These are phyloP conservation scores for Aspergillus haitiensis DNA, from an alignment of 495 filamentous ascomycete genomes.

Conservation along the genomic window DNA sequence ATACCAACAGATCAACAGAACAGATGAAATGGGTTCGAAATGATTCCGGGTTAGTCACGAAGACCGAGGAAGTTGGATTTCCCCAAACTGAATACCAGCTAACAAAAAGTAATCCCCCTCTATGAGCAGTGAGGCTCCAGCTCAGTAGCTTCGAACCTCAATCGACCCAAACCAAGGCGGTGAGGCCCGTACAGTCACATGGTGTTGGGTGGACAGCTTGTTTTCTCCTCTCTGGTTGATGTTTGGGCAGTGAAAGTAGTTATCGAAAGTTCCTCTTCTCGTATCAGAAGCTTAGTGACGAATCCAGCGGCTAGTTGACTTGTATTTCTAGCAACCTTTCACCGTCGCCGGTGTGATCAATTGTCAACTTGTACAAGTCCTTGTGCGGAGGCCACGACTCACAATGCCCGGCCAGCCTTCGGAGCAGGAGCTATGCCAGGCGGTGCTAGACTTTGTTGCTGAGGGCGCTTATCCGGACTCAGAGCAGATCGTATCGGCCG, in stretches of 20 bases:
- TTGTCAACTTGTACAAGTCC: not conserved
- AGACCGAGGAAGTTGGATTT: not conserved
- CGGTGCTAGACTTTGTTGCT: conserved; percentile 71
- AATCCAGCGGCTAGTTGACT: not conserved
- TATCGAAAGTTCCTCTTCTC: not conserved
- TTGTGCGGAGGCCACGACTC: conserved; percentile 16
- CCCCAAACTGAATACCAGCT: not conserved
- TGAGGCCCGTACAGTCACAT: conserved; percentile 24
- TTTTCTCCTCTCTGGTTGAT: conserved; percentile 10
- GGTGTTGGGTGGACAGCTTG: conserved; percentile 15
- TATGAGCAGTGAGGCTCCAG: conserved; percentile 7
- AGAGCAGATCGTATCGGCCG: conserved; percentile 65
- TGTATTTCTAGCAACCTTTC: not conserved
- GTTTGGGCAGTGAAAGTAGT: not conserved
- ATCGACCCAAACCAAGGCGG: conserved; percentile 19
- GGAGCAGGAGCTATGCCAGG: conserved; percentile 55
- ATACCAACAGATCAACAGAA: conserved; percentile 9
- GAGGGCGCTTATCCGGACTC: conserved; percentile 70
- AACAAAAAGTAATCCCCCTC: conserved; percentile 2
- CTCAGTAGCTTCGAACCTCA: not conserved
- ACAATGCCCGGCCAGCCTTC: conserved; percentile 35
- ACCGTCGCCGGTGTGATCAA: not conserved
- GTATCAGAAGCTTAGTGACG: not conserved
- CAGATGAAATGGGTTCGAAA: not conserved
- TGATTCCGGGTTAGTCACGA: not conserved